Evolutionary conservation across 2,329 filamentous ascomycete species (phyloP), one percentile per base, ranked within the genome.

Genomic region (Penicillium sumatraense): DNA sequence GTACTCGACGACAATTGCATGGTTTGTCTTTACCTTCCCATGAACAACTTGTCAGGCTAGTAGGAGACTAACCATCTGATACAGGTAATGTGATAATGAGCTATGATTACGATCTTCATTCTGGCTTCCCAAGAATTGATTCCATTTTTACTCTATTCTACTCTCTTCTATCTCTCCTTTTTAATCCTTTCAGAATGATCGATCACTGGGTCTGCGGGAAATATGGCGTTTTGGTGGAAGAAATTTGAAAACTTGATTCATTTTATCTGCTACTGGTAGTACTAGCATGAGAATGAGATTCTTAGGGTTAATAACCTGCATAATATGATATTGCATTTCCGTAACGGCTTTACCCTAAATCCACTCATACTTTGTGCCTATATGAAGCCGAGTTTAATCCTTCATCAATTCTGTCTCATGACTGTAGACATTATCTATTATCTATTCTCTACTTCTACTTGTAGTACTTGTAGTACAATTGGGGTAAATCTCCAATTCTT

Each of bases 1-100:
- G 63, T 78, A 20, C 60, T 79, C 26, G 74, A 79, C 61, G 76
- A 79, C 53, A 78, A 79, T 61, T 80, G 78, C 63, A 59, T 54
- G 59, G 78, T 80, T 20, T 41, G 9, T 47, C 31, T 11, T 23
- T 50, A 5, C 29, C n/a, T n/a, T n/a, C n/a, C 8, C 40, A 42
- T 14, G 23, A 47, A 2, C 18, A 50, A 21, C 20, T 23, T 45
- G 56, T 18, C 42, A 54, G 5, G 53, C n/a, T n/a, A 56, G 40
- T 40, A 45, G 7, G 6, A 47, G 29, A 16, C 56, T 62, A 42
- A 64, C 38, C 21, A 24, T 3, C 36, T 48, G n/a, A 9, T 27
- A n/a, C 54, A 72, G 70, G 63, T 72, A 40, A 72, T 72, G 70
- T 72, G 64, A 70, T 51, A 47, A 38, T 20, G 26, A 44, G 16